Evolutionary conservation across 306 rosid genomes (phyloP).

Genomic region (Inga oerstediana): DNA sequence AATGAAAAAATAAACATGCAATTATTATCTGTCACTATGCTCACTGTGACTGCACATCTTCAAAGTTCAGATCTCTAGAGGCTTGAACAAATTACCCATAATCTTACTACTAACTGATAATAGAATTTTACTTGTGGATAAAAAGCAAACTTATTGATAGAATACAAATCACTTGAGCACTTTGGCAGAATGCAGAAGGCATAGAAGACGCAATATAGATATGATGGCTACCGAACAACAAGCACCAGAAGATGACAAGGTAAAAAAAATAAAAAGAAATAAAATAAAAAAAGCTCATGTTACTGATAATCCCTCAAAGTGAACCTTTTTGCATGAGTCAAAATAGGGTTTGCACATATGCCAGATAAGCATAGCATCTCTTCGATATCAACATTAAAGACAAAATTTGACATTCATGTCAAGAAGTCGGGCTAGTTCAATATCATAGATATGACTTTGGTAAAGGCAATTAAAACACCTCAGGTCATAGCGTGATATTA

Average conservation of each 20-base stretch:
- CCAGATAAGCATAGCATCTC: background rate
- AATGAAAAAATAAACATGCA: conserved; percentile 4
- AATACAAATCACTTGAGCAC: background rate
- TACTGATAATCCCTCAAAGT: background rate
- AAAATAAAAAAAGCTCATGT: background rate
- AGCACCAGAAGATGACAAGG: background rate
- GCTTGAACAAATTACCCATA: conserved; percentile 13
- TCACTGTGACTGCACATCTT: conserved; percentile 4
- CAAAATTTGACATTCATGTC: background rate
- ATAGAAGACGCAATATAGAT: background rate
- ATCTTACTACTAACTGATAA: background rate
- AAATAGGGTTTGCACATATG: background rate
- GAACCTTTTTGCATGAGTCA: background rate
- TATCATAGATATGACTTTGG: background rate
- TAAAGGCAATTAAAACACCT: background rate
- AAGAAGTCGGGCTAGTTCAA: background rate
- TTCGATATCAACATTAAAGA: background rate
- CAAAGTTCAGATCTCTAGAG: background rate
- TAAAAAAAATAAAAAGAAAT: too few relatives aligned
- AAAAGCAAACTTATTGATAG: background rate
- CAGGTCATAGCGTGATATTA: background rate
- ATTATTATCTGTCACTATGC: background rate
- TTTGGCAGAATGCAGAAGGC: background rate
- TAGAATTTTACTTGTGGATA: background rate
- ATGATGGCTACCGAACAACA: background rate